Percentiles rank a stretch among this genome's conserved stretches.
Conservation (phyloP, 2,329 filamentous ascomycete genomes). For the Lachnellula hyalina region DNA sequence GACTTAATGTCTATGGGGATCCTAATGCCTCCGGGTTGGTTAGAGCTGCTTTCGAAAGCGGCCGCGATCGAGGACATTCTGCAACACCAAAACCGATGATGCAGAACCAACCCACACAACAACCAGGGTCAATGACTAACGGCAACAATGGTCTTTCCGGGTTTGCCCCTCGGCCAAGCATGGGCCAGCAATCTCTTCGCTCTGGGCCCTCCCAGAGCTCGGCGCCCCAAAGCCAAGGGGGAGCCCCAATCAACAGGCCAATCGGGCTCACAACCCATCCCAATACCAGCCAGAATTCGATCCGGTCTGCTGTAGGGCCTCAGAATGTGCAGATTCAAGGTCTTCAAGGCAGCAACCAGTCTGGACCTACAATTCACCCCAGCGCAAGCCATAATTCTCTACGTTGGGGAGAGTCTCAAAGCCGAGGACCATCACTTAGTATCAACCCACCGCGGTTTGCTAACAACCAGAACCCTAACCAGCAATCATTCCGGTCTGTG, state of each 20-base stretch:
- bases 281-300: neutral
- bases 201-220: too few species aligned
- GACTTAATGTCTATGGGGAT: neutral
- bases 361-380: too few species aligned
- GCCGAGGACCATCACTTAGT: too few species aligned
- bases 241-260: too few species aligned
- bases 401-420: too few species aligned
- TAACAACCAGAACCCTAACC: neutral
- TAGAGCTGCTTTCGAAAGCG: slow-evolving; percentile 1
- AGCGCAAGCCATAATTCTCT: too few species aligned
- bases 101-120: neutral
- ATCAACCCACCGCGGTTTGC: neutral
- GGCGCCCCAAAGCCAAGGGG: too few species aligned
- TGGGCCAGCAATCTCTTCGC: too few species aligned
- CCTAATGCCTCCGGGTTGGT: slow-evolving; percentile 1
- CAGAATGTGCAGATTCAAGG: too few species aligned
- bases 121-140: neutral
- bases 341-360: too few species aligned
- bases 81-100: slow-evolving; percentile 2
- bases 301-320: too few species aligned
- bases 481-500: neutral
- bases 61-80: slow-evolving; percentile 2
- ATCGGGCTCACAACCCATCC: neutral
- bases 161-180: too few species aligned
- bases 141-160: neutral